phyloP scores from a whole-genome alignment of 2,329 filamentous ascomycete species.

The Fusarium tricinctum region DNA sequence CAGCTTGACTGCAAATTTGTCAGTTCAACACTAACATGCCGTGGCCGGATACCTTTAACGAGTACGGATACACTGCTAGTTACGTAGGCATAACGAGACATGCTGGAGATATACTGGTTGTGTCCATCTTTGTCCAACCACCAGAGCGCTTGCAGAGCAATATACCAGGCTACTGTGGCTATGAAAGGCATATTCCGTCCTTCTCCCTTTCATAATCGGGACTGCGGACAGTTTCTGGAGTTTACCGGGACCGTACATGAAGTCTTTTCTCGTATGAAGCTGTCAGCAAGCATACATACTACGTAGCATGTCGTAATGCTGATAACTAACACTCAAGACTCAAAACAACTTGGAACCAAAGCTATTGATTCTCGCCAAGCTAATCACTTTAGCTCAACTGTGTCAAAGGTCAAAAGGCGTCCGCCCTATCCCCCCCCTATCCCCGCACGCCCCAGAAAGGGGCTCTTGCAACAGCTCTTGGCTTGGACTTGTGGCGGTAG shows the following conservation, averaged over 20 bases:
- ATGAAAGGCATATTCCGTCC: not conserved
- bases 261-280: slow-evolving; percentile 6
- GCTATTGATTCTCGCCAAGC: slow-evolving; percentile 37
- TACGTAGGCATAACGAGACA: too few species aligned
- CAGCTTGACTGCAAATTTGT: slow-evolving; percentile 15
- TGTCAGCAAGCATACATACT: slow-evolving; percentile 15
- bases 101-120: too few species aligned
- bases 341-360: slow-evolving; percentile 28
- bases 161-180: too few species aligned
- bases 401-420: too few species aligned
- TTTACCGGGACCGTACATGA: not conserved
- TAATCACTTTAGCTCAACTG: too few species aligned
- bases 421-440: not conserved
- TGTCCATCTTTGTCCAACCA: too few species aligned
- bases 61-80: too few species aligned
- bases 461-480: slow-evolving; percentile 43
- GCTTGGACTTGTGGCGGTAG: slow-evolving; percentile 47
- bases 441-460: slow-evolving; percentile 44
- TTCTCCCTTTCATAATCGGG: too few species aligned
- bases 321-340: slow-evolving; percentile 1
- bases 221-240: not conserved
- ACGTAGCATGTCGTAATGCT: not conserved
- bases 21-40: not conserved
- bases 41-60: too few species aligned
- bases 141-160: too few species aligned